Evolutionary conservation across 2,329 filamentous ascomycete genomes (phyloP).

Genomic region (Cytospora paraplurivora): DNA sequence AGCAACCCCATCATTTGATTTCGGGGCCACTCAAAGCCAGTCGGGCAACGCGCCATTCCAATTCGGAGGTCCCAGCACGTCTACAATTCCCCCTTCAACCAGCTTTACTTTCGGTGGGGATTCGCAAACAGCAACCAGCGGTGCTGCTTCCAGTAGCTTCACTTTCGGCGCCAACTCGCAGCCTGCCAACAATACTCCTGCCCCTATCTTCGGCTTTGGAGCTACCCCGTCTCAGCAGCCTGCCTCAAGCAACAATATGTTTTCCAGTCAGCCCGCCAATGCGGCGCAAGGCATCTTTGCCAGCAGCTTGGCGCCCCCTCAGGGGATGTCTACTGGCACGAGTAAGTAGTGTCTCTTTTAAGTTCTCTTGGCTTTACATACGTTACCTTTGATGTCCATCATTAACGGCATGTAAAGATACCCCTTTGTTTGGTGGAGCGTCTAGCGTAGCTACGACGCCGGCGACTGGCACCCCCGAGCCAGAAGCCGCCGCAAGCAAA

Average conservation of each 20-base stretch:
- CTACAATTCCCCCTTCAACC: slow-evolving; percentile 16
- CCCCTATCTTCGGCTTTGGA: slow-evolving; percentile 43
- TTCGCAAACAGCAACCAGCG: slow-evolving; percentile 16
- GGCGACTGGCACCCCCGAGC: slow-evolving; percentile 60
- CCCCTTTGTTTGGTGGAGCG: slow-evolving; percentile 59
- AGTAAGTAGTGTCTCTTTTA: slow-evolving; percentile 40
- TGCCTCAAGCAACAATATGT: slow-evolving; percentile 34
- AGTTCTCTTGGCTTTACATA: slow-evolving; percentile 17
- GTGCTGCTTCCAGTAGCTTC: slow-evolving; percentile 17
- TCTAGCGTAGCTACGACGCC: slow-evolving; percentile 64
- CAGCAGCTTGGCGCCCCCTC: slow-evolving; percentile 25
- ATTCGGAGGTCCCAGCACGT: slow-evolving; percentile 27
- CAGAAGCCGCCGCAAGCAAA: slow-evolving; percentile 44
- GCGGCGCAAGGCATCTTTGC: slow-evolving; percentile 37
- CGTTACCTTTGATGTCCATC: slow-evolving; percentile 30
- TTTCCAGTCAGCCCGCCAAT: slow-evolving; percentile 35
- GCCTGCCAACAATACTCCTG: slow-evolving; percentile 32
- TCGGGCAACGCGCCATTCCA: slow-evolving; percentile 32
- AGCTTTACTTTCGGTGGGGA: slow-evolving; percentile 25
- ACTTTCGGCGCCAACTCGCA: slow-evolving; percentile 25
- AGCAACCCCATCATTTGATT: slow-evolving; percentile 41
- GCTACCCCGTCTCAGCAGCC: slow-evolving; percentile 29
- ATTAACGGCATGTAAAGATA: slow-evolving; percentile 54
- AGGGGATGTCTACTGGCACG: slow-evolving; percentile 44
- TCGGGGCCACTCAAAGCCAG: slow-evolving; percentile 37